Percentiles rank a stretch among this genome's conserved stretches.
These are phyloP conservation scores for Talaromyces nanjingensis DNA, from an alignment of 495 filamentous ascomycete genomes.

Conservation along the genomic window DNA sequence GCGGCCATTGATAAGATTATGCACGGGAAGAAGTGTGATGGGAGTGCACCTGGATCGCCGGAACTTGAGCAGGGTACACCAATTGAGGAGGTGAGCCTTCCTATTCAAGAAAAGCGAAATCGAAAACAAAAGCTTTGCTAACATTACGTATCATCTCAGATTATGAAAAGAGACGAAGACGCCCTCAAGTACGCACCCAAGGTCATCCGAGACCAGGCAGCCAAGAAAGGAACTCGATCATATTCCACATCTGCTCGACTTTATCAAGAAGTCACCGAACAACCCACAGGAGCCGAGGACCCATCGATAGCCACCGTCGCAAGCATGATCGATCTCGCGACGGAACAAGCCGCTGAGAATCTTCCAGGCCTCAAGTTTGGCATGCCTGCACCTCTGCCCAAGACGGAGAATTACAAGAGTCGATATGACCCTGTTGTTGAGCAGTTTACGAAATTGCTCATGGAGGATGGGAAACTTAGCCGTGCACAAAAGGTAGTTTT, in stretches of 20 bases:
- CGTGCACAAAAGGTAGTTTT: slow-evolving; percentile 67
- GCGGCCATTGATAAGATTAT: slow-evolving; percentile 48
- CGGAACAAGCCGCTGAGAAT: slow-evolving; percentile 23
- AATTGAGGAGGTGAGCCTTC: slow-evolving; percentile 51
- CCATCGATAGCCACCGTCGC: slow-evolving; percentile 29
- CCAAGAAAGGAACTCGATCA: slow-evolving; percentile 41
- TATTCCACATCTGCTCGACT: slow-evolving; percentile 51
- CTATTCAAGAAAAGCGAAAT: neutral
- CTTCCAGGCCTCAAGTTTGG: slow-evolving; percentile 64
- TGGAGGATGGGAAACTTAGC: slow-evolving; percentile 81
- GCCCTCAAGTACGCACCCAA: slow-evolving; percentile 59
- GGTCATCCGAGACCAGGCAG: slow-evolving; percentile 52
- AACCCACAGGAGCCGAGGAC: slow-evolving; percentile 13
- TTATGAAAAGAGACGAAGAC: slow-evolving; percentile 57
- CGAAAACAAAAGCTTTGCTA: neutral
- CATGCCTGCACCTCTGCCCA: slow-evolving; percentile 58
- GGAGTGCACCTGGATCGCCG: slow-evolving; percentile 41
- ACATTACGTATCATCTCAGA: slow-evolving; percentile 31
- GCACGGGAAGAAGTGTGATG: slow-evolving; percentile 36
- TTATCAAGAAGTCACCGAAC: slow-evolving; percentile 21
- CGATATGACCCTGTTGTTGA: slow-evolving; percentile 76
- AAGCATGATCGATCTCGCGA: slow-evolving; percentile 31
- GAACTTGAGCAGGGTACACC: slow-evolving; percentile 61
- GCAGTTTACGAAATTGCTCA: slow-evolving; percentile 84
- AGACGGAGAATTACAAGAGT: slow-evolving; percentile 56